Conservation (phyloP, 129 eudicot species). For the Ambrosia artemisiifolia region DNA sequence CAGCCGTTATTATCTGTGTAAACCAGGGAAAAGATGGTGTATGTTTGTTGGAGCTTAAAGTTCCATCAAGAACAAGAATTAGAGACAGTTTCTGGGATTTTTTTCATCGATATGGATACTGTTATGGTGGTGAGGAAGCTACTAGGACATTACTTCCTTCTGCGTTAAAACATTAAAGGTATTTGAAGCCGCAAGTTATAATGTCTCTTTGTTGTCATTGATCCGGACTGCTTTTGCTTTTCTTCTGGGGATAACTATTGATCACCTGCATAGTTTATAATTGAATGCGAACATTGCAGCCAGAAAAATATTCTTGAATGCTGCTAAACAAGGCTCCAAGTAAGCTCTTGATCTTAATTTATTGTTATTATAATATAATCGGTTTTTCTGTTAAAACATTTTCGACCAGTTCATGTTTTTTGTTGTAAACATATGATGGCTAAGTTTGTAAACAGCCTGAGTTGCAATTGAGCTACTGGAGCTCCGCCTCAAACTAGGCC, state of each 20-base stretch:
- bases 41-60: conserved; percentile 50
- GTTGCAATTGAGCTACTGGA: too few relatives aligned
- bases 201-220: conserved; percentile 31
- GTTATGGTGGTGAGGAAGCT: conserved; percentile 51
- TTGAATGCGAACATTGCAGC: conserved; percentile 78
- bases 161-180: conserved; percentile 47
- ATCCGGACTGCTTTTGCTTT: conserved; percentile 22
- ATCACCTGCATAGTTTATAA: too few relatives aligned
- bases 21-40: conserved; percentile 62
- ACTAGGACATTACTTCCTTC: conserved; percentile 76
- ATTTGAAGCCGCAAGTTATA: conserved; percentile 27
- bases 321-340: conserved; percentile 82
- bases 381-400: neutral
- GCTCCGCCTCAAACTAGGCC: too few relatives aligned
- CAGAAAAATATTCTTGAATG: conserved; percentile 66
- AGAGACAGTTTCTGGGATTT: conserved; percentile 55
- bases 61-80: conserved; percentile 43
- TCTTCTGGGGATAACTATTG: too few relatives aligned
- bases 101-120: conserved; percentile 65
- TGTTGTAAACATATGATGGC: neutral
- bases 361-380: neutral
- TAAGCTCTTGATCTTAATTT: conserved; percentile 29
- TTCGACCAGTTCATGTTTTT: neutral
- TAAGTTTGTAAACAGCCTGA: too few relatives aligned
- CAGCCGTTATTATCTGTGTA: conserved; percentile 51